phyloP scores from a whole-genome alignment of 257 asterid species.

The Nicotiana noctiflora region DNA sequence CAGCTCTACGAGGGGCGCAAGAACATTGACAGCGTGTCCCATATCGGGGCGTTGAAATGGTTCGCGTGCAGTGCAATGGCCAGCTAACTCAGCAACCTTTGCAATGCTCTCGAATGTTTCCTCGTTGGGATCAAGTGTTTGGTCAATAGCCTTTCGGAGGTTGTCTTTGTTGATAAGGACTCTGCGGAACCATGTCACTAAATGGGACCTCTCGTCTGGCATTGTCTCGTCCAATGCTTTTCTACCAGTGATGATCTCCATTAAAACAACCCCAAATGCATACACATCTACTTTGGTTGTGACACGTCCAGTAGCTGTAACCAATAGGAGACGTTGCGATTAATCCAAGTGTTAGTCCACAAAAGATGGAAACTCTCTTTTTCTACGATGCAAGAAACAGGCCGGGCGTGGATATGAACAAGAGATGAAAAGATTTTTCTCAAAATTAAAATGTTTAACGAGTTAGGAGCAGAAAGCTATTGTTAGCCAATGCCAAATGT shows the following conservation, averaged over 20 bases:
- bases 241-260: slow-evolving; percentile 82
- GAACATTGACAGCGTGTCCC: slow-evolving; percentile 87
- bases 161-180: slow-evolving; percentile 76
- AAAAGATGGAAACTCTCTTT: neutral
- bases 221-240: slow-evolving; percentile 72
- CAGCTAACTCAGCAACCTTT: slow-evolving; percentile 78
- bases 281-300: slow-evolving; percentile 88
- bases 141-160: slow-evolving; percentile 64
- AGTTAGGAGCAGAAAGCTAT: neutral
- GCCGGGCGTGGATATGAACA: neutral
- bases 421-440: neutral
- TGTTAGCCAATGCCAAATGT: neutral
- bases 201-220: slow-evolving; percentile 80
- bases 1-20: slow-evolving; percentile 79
- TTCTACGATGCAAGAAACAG: neutral
- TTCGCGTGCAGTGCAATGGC: slow-evolving; percentile 87
- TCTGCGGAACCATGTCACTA: slow-evolving; percentile 88
- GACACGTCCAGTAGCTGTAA: slow-evolving; percentile 86
- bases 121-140: slow-evolving; percentile 51
- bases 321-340: neutral
- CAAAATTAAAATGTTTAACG: neutral
- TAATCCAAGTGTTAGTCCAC: neutral
- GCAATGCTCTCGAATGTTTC: slow-evolving; percentile 75
- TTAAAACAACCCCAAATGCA: slow-evolving; percentile 84
- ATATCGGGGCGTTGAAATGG: slow-evolving; percentile 87